Base-by-base conservation (phyloP, 2,329 filamentous ascomycete species). In the Mycosphaerelloides madeirae region DNA sequence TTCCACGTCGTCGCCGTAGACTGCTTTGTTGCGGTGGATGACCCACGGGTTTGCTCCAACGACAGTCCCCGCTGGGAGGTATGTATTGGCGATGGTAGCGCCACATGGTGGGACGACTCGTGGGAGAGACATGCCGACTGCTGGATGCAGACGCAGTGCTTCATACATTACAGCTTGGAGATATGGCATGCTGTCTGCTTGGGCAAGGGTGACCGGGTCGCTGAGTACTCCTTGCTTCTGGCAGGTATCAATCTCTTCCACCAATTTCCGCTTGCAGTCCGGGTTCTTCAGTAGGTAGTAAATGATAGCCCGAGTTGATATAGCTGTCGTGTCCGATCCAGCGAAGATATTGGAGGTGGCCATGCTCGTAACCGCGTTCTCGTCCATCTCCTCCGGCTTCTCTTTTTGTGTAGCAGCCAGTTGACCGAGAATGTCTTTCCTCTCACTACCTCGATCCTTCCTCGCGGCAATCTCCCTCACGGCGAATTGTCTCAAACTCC, bases 31-130 rank as follows among this genome's bases (percentile, higher is more conserved):
- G 16, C 52, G 53, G 31, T 56, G 52, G 2, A 49, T 49, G 6
- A 50, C 48, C 53, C 54, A 56, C 5, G 46, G 42, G 18, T 55
- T 56, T 28, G 56, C 49, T 12, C 52, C 54, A 6, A 58, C 35
- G 29, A 69, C 63, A 1, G 69, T 72, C 16, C 73, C 73, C 38
- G 62, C 67, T 0, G 74, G 73, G 12, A 78, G 63, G 47, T 58
- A 66, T 29, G 63, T 56, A n/a, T 60, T 63, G 6, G 47, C 37
- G 13, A 59, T 48, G 18, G 52, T 43, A 3, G 35, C 43, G 3
- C 49, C 51, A 6, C 51, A 47, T 13, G 38, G 16, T 2, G 50
- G 53, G 3, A 55, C 53, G 29, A 50, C 46, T 36, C 53, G 37
- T 46, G 43, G 50, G 6, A 55, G 29, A 1, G 50, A 48, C 5